These are phyloP conservation scores for Acaromyces ingoldii DNA, from an alignment of 1,284 basidiomycete genomes.

Conservation along the genomic window DNA sequence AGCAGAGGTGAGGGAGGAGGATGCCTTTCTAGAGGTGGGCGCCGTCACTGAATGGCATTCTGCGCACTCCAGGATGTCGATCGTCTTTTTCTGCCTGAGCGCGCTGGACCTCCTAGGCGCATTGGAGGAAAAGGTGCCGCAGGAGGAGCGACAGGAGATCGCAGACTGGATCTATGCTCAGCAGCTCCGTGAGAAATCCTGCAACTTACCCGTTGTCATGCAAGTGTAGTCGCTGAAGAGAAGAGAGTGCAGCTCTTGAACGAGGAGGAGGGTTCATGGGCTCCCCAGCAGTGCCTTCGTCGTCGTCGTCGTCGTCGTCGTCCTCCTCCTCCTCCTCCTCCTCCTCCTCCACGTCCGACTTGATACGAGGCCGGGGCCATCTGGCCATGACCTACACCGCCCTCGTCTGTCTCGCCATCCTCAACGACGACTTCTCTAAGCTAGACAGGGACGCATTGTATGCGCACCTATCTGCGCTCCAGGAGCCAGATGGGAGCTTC, in stretches of 20 bases:
- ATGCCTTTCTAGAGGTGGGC: neutral
- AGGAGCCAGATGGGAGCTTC: slow-evolving; percentile 28
- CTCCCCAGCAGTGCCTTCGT: slow-evolving; percentile 9
- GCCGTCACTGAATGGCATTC: no score
- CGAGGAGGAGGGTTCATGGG: slow-evolving; percentile 35
- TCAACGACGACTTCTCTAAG: slow-evolving; percentile 32
- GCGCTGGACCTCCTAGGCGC: slow-evolving; percentile 36
- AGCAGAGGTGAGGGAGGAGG: slow-evolving; percentile 27
- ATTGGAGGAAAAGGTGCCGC: slow-evolving; percentile 10
- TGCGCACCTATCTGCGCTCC: slow-evolving; percentile 16
- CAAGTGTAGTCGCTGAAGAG: no score
- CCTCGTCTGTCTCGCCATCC: slow-evolving; percentile 32
- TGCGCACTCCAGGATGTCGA: slow-evolving; percentile 26
- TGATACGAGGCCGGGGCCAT: slow-evolving; percentile 5
- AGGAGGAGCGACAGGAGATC: slow-evolving; percentile 17
- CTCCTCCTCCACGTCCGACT: neutral
- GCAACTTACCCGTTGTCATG: no score
- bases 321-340: neutral
- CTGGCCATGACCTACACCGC: slow-evolving; percentile 47
- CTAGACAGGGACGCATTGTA: slow-evolving; percentile 21
- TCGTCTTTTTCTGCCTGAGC: slow-evolving; percentile 43
- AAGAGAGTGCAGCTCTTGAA: no score
- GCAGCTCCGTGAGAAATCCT: slow-evolving; percentile 60
- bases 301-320: neutral
- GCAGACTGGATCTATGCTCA: slow-evolving; percentile 79